Evolutionary conservation across 352 stramenopile species (phyloP).

Genomic region (Phytophthora cactorum): DNA sequence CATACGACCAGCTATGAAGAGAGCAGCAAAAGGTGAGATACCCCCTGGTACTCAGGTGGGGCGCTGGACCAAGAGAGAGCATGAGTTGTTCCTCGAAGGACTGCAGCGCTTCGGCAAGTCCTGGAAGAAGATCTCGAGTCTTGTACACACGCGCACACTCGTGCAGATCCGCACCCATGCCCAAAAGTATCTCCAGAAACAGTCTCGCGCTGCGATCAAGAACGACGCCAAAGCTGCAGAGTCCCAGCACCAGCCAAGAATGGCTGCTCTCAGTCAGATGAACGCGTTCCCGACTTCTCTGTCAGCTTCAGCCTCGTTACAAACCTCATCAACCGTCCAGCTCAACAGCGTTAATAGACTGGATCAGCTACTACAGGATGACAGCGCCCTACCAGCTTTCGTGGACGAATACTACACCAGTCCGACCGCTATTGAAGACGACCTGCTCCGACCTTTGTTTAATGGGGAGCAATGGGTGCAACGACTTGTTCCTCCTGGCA

Average conservation of each 20-base stretch:
- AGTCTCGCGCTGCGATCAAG: slow-evolving; percentile 66
- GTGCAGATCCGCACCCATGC: slow-evolving; percentile 97
- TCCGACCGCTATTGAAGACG: slow-evolving; percentile 57
- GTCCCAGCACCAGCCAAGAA: slow-evolving; percentile 15
- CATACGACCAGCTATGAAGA: slow-evolving; percentile 11
- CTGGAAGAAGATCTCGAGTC: slow-evolving; percentile 91
- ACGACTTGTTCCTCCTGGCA: slow-evolving; percentile 19
- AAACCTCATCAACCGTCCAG: slow-evolving; percentile 7
- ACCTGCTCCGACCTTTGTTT: slow-evolving; percentile 45
- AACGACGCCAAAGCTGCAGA: slow-evolving; percentile 31
- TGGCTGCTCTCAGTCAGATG: background rate
- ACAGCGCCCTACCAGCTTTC: slow-evolving; percentile 45
- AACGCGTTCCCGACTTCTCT: slow-evolving; percentile 26
- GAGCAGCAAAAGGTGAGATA: background rate
- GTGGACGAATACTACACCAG: slow-evolving; percentile 62
- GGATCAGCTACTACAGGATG: slow-evolving; percentile 73
- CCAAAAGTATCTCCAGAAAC: slow-evolving; percentile 96
- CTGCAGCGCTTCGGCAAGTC: slow-evolving; percentile 89
- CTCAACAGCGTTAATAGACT: slow-evolving; percentile 35
- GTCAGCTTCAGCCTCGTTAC: slow-evolving; percentile 24
- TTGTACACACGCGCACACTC: slow-evolving; percentile 82
- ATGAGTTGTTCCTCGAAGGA: slow-evolving; percentile 89
- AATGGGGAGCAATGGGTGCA: slow-evolving; percentile 30
- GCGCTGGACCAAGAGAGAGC: slow-evolving; percentile 91
- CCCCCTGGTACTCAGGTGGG: slow-evolving; percentile 54